Evolutionary conservation across 1,139 yeast species (phyloP), one percentile per base, ranked within the genome.

Genomic region (Geotrichum klebahnii): DNA sequence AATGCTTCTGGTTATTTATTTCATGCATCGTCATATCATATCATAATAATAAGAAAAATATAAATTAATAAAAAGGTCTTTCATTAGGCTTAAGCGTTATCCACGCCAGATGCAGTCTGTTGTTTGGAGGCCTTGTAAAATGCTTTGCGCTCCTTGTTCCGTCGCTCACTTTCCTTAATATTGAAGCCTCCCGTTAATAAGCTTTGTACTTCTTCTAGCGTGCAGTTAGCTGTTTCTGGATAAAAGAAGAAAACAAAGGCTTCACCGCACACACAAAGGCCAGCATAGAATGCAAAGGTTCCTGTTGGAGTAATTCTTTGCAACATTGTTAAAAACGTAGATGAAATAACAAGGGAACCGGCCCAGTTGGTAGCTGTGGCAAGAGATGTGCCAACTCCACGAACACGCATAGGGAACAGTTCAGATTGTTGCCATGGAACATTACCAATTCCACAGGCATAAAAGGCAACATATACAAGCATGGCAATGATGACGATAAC

Each of bases 381-480:
- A 61, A 80, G 83, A 59, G 95, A 85, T 2, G 89, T 83, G 53
- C 97, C 98, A 40, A 88, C 77, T 50, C 96, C 94, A 66, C 98
- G 80, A 35, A 90, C 97, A 57, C 81, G 79, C 74, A 89, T 95
- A 24, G 97, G 92, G 72, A 90, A 88, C 61, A 89, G 73, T 69
- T 90, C 98, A 49, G 92, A 86, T 64, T 95, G 97, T 62, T 92
- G 96, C 98, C 98, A 90, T 46, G 98, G 97, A 54, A 88, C 90
- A 65, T 90, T 88, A 68, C 98, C 98, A 59, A 89, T 86, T 60
- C 97, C 97, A 58, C 87, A 74, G 39, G 97, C 96, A 66, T 89
- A 90, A 54, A 84, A 81, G 4, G 95, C 96, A 46, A 89, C 96
- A 63, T 78, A 92, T 49, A 80, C 67, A 59, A 90, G 87, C 88